Evolutionary conservation across 352 stramenopile species (phyloP), one percentile per base, ranked within the genome.

Genomic region (Plasmopara viticola): DNA sequence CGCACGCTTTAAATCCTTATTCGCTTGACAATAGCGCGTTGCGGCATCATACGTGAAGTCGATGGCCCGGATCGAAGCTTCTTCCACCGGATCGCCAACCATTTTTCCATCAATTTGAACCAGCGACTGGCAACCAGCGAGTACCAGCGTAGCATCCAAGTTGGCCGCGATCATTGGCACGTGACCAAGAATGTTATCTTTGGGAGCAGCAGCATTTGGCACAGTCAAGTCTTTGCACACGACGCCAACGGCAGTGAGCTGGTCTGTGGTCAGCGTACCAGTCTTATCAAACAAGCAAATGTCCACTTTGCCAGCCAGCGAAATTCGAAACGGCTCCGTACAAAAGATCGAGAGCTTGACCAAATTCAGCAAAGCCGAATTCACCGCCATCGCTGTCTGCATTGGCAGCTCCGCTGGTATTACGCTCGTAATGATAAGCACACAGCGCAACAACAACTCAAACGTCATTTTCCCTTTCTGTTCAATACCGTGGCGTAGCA

Each of bases 261-360:
- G 85, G 66, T 99, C 97, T 18, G 85, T 98, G 0, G 97, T 99
- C 33, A 99, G 68, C 6, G 97, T 99, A 25, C 97, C 97, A 0
- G 96, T 99, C 73, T 99, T 99, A 69, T 99, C 97, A 60, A 99
- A 99, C 30, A 96, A 84, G 56, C 95, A 98, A 58, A 97, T 87
- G 63, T 98, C 81, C 2, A 99, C 87, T 47, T 97, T 96, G 25
- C 96, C 97, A 17, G 95, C 96, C 15, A 98, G 68, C 25, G 96
- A 97, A 51, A 99, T 98, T 43, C 97, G 92, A 73, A 98, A 99
- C 20, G 94, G 95, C 62, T 99, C 97, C 0, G 96, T 99, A 73
- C 96, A 99, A 70, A 98, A 99, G 38, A 99, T 94, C 48, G 76
- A 93, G 18, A 96, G 67, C 62, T 98, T 98, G 6, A 97, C 85